These are phyloP conservation scores for Musa acuminata DNA, from an alignment of 176 grass and related monocot species.

Conservation along the genomic window DNA sequence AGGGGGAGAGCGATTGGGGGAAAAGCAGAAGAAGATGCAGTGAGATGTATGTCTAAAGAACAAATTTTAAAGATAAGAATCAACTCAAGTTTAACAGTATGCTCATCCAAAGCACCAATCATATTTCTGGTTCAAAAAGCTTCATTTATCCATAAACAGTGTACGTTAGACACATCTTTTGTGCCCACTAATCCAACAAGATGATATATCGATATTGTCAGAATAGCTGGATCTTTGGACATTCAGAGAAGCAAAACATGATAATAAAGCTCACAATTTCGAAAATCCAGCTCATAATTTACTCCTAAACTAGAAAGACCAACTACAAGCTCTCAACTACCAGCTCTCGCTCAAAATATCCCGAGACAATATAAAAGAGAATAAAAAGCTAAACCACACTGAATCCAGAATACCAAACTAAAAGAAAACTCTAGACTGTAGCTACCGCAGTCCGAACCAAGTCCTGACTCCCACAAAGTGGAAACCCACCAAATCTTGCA, in stretches of 20 bases:
- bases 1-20: neutral
- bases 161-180: no score
- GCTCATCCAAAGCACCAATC: neutral
- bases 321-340: neutral
- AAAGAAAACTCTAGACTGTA: neutral
- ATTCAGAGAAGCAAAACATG: neutral
- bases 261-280: neutral
- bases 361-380: neutral
- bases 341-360: neutral
- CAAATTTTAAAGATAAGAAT: no score
- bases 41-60: neutral
- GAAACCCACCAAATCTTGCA: neutral
- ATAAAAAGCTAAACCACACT: neutral
- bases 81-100: neutral
- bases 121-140: no score
- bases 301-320: neutral
- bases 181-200: no score
- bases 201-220: no score
- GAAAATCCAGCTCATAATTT: neutral
- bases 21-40: neutral
- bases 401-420: neutral
- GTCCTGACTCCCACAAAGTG: neutral
- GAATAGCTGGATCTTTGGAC: neutral
- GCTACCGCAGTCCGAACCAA: neutral
- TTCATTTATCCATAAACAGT: no score